A percentile compares a stretch with the other conserved stretches of the same genome.
Evolutionary conservation across 106 monocot species (phyloP).

Genomic region (Dactylorhiza incarnata): DNA sequence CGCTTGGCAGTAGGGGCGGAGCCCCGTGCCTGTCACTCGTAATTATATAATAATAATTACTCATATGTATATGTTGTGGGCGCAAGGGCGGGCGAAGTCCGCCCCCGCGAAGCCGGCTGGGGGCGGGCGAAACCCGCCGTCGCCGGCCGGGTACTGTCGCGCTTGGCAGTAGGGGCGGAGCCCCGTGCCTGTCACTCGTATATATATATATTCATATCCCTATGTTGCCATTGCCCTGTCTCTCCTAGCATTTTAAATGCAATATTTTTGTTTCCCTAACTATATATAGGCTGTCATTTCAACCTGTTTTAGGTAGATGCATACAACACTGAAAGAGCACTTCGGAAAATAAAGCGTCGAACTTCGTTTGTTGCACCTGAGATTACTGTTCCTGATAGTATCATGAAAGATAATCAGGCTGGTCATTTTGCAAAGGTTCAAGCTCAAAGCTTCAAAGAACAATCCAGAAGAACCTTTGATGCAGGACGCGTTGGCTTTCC

Average conservation of each 20-base stretch:
- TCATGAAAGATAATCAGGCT: constrained; percentile 20
- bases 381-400: constrained; percentile 27
- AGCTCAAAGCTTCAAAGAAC: constrained; percentile 9
- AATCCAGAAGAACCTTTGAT: constrained; percentile 11
- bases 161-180: too few species aligned
- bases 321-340: constrained; percentile 19
- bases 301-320: constrained; percentile 32
- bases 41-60: too few species aligned
- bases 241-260: not conserved
- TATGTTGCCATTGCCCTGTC: not conserved
- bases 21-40: too few species aligned
- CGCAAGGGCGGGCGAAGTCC: too few species aligned
- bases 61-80: too few species aligned
- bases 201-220: too few species aligned
- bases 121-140: too few species aligned
- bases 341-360: constrained; percentile 13
- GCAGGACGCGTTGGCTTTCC: not conserved
- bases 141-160: too few species aligned
- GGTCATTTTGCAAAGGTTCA: constrained; percentile 3
- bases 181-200: too few species aligned
- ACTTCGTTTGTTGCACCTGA: constrained; percentile 13
- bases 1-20: too few species aligned
- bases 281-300: not conserved
- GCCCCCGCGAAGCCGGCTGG: too few species aligned
- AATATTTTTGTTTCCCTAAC: not conserved